A percentile compares a stretch with the other conserved stretches of the same genome.
Conservation (phyloP, 164 flowering plant species). For the grape (Vitis vinifera) region DNA sequence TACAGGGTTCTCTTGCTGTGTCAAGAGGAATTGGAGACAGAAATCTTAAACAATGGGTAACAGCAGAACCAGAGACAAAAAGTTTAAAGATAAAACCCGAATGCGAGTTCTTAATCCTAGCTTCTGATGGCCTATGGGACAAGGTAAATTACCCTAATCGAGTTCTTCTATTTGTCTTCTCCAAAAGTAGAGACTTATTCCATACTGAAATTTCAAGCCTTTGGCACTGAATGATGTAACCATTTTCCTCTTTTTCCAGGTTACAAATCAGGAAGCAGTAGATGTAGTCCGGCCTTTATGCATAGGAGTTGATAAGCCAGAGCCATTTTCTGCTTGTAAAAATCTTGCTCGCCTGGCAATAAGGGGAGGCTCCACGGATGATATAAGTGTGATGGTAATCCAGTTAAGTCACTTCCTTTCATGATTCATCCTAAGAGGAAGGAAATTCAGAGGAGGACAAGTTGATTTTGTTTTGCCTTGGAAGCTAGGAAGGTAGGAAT, state of each 20-base stretch:
- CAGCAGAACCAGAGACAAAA: conserved; percentile 71
- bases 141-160: conserved; percentile 43
- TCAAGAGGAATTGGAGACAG: conserved; percentile 83
- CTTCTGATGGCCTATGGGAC: conserved; percentile 94
- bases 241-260: conserved; percentile 38
- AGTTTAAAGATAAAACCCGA: conserved; percentile 39
- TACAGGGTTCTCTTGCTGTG: conserved; percentile 85
- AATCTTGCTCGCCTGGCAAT: conserved; percentile 62
- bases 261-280: conserved; percentile 81
- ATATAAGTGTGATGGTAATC: conserved; percentile 70
- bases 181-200: too few relatives aligned
- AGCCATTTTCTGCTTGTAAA: conserved; percentile 54
- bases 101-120: conserved; percentile 76
- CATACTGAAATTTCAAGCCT: too few relatives aligned
- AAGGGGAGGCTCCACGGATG: conserved; percentile 70
- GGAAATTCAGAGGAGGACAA: background rate
- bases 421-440: conserved; percentile 1
- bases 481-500: background rate
- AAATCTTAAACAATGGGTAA: conserved; percentile 75
- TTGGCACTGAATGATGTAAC: background rate
- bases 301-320: conserved; percentile 31
- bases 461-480: conserved; percentile 4
- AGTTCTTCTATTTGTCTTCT: too few relatives aligned
- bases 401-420: conserved; percentile 38
- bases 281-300: conserved; percentile 54